Percentiles rank a stretch among this genome's conserved stretches.
These are phyloP conservation scores for Xylariaceae sp. DNA, from an alignment of 2,329 filamentous ascomycete genomes.

Conservation along the genomic window DNA sequence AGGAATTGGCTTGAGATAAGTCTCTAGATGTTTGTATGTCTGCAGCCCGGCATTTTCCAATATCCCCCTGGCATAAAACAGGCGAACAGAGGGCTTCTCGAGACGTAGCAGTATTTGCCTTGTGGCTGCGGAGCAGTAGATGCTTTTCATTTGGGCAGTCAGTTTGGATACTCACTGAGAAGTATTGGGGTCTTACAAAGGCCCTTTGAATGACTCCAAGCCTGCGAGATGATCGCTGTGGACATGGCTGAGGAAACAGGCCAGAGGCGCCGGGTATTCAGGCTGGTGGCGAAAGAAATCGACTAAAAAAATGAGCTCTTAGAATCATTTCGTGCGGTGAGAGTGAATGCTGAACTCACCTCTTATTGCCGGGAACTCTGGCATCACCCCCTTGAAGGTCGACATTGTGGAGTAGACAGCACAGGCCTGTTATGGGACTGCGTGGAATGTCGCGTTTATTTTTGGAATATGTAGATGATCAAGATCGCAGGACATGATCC, in stretches of 20 bases:
- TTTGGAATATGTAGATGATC: too few species aligned
- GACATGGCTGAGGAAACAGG: constrained; percentile 86
- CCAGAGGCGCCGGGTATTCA: constrained; percentile 56
- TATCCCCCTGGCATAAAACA: constrained; percentile 75
- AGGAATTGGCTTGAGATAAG: constrained; percentile 71
- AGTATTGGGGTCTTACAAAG: constrained; percentile 52
- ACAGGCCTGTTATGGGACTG: background rate
- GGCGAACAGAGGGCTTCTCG: constrained; percentile 70
- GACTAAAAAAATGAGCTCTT: constrained; percentile 43
- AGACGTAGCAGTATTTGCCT: constrained; percentile 73
- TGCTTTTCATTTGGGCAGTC: constrained; percentile 37
- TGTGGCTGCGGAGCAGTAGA: constrained; percentile 86
- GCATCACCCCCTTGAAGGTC: constrained; percentile 66
- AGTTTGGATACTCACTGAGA: background rate
- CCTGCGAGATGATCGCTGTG: constrained; percentile 86
- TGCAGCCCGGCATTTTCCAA: constrained; percentile 63
- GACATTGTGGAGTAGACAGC: constrained; percentile 53
- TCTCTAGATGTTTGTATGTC: constrained; percentile 71
- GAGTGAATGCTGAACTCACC: constrained; percentile 51
- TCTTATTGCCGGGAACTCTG: constrained; percentile 74
- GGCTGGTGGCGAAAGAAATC: constrained; percentile 69
- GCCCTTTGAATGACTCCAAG: constrained; percentile 67
- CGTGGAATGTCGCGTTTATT: background rate
- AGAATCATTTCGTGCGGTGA: background rate
- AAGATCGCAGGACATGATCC: too few species aligned